phyloP scores from a whole-genome alignment of 1,139 yeast genomes.

The Eremothecium gossypii region DNA sequence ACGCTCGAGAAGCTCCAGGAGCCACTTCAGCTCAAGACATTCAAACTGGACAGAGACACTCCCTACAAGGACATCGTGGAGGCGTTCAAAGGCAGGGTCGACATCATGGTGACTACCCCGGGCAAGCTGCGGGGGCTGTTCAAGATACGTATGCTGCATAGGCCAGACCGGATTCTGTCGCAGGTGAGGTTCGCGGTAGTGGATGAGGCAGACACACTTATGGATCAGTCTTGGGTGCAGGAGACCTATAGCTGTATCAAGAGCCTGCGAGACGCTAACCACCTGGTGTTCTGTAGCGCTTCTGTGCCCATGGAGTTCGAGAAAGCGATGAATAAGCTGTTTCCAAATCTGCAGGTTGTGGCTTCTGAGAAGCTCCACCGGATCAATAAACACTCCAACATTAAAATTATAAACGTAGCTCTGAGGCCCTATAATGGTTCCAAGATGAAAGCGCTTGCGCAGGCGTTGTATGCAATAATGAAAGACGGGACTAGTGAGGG shows the following conservation, averaged over 20 bases:
- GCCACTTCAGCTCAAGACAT: constrained; percentile 37
- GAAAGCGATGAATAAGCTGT: constrained; percentile 47
- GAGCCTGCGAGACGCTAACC: constrained; percentile 45
- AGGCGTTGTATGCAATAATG: constrained; percentile 76
- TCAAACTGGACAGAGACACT: constrained; percentile 50
- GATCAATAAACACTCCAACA: constrained; percentile 64
- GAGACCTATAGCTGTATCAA: constrained; percentile 54
- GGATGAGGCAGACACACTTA: constrained; percentile 93
- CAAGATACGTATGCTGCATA: constrained; percentile 36
- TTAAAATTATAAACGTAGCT: constrained; percentile 66
- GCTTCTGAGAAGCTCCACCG: constrained; percentile 79
- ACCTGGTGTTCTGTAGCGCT: constrained; percentile 76
- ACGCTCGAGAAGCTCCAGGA: constrained; percentile 39
- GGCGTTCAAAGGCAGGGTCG: constrained; percentile 47
- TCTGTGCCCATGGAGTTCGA: constrained; percentile 79
- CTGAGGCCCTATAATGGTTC: constrained; percentile 75
- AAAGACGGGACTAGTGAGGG: constrained; percentile 78
- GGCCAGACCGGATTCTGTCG: constrained; percentile 41
- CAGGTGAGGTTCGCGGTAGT: constrained; percentile 54
- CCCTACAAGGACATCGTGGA: constrained; percentile 43
- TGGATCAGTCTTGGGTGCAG: constrained; percentile 73
- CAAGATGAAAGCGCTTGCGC: constrained; percentile 75
- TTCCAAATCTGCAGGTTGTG: constrained; percentile 60
- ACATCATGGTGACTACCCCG: constrained; percentile 80
- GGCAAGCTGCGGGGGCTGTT: constrained; percentile 44